A percentile compares a stretch with the other conserved stretches of the same genome.
These are phyloP conservation scores for Clavispora vitiphila DNA, from an alignment of 805 yeast genomes.

Conservation along the genomic window DNA sequence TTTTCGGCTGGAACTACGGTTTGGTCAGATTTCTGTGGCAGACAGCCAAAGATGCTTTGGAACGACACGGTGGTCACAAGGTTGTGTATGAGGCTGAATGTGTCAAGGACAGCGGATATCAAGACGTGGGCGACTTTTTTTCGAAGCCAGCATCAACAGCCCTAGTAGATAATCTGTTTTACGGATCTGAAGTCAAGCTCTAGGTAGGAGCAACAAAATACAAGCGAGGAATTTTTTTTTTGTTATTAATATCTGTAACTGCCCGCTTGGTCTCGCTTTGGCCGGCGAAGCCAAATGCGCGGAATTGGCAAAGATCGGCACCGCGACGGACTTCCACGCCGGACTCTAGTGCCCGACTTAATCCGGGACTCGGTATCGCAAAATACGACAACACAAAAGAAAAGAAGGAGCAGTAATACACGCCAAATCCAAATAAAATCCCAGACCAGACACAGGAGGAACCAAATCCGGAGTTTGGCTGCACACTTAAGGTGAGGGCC, in stretches of 20 bases:
- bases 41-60: slow-evolving; percentile 73
- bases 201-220: background rate
- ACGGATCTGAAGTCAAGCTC: slow-evolving; percentile 8
- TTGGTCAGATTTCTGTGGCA: slow-evolving; percentile 90
- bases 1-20: slow-evolving; percentile 82
- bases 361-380: background rate
- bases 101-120: slow-evolving; percentile 25
- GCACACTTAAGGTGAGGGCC: background rate
- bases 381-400: no score
- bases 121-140: slow-evolving; percentile 22
- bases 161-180: slow-evolving; percentile 10
- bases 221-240: background rate
- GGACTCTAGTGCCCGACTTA: background rate
- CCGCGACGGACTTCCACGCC: background rate
- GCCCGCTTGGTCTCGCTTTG: no score
- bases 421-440: no score
- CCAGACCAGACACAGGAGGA: no score
- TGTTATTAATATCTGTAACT: no score
- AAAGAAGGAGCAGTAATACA: no score
- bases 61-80: slow-evolving; percentile 44
- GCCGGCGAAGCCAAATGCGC: background rate
- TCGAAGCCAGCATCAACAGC: background rate
- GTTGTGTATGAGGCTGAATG: slow-evolving; percentile 61
- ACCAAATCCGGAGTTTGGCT: background rate
- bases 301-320: background rate